Percentiles rank a stretch among this genome's conserved stretches.
Evolutionary conservation across 2,329 filamentous ascomycete species (phyloP).

Genomic region (Colletotrichum neosansevieriae): DNA sequence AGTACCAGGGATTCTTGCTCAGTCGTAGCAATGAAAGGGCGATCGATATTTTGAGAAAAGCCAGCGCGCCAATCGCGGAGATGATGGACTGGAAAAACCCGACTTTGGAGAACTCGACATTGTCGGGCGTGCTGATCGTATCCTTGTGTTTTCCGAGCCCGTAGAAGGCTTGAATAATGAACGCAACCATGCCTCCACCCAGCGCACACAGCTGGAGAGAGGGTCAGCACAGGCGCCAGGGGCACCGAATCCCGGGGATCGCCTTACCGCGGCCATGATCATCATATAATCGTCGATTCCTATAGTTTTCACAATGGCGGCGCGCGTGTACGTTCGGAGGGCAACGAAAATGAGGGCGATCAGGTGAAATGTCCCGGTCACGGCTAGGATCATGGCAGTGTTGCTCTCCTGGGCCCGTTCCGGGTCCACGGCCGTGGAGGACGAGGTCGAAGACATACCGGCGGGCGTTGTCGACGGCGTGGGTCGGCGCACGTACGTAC

Average conservation of each 20-base stretch:
- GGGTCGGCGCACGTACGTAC: not conserved
- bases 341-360: conserved; percentile 42
- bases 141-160: conserved; percentile 60
- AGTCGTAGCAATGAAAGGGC: conserved; percentile 42
- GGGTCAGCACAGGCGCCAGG: not conserved
- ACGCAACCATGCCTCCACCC: conserved; percentile 48
- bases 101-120: conserved; percentile 53
- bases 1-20: conserved; percentile 45
- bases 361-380: conserved; percentile 43
- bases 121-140: conserved; percentile 50
- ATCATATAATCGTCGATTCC: conserved; percentile 48
- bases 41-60: conserved; percentile 45
- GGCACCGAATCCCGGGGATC: not conserved
- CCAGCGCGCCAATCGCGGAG: conserved; percentile 48
- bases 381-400: conserved; percentile 42
- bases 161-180: conserved; percentile 56
- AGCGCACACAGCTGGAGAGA: conserved; percentile 44
- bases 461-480: conserved; percentile 4
- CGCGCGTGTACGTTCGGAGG: conserved; percentile 41
- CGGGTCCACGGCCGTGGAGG: conserved; percentile 31
- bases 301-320: conserved; percentile 43
- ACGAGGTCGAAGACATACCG: conserved; percentile 18
- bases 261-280: conserved; percentile 45
- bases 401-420: conserved; percentile 46
- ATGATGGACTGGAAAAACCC: conserved; percentile 60